Evolutionary conservation across 306 rosid genomes (phyloP).

Genomic region (Malus sieversii): DNA sequence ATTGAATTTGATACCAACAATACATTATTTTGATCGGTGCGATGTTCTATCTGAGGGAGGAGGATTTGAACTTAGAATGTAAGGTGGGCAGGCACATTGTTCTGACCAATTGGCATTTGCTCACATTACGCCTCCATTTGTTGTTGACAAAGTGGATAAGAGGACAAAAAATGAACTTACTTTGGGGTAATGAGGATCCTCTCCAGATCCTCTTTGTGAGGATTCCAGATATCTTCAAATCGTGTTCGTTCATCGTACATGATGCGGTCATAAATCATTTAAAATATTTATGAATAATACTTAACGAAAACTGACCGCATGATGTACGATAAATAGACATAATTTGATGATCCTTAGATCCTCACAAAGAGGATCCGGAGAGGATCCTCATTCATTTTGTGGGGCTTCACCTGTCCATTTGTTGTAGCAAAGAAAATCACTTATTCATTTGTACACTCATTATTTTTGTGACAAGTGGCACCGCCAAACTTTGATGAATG

Average conservation of each 20-base stretch:
- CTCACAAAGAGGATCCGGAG: too few species aligned
- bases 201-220: too few species aligned
- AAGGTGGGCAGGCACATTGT: too few species aligned
- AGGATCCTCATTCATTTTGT: too few species aligned
- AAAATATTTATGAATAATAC: too few species aligned
- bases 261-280: accelerated
- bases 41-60: background rate
- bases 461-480: background rate
- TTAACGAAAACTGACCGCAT: too few species aligned
- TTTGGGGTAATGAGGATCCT: too few species aligned
- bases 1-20: background rate
- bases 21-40: background rate
- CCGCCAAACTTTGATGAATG: background rate
- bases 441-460: background rate
- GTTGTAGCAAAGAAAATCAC: background rate
- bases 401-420: background rate
- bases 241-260: accelerated
- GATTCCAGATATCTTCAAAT: too few species aligned
- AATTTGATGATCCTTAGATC: too few species aligned
- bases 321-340: accelerated
- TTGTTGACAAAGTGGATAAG: background rate
- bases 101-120: background rate
- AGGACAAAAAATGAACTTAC: background rate
- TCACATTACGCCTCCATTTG: background rate
- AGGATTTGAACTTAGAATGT: background rate